A percentile compares a stretch with the other conserved stretches of the same genome.
These are phyloP conservation scores for Colletotrichum acutatum DNA, from an alignment of 2,329 filamentous ascomycete genomes.

Conservation along the genomic window DNA sequence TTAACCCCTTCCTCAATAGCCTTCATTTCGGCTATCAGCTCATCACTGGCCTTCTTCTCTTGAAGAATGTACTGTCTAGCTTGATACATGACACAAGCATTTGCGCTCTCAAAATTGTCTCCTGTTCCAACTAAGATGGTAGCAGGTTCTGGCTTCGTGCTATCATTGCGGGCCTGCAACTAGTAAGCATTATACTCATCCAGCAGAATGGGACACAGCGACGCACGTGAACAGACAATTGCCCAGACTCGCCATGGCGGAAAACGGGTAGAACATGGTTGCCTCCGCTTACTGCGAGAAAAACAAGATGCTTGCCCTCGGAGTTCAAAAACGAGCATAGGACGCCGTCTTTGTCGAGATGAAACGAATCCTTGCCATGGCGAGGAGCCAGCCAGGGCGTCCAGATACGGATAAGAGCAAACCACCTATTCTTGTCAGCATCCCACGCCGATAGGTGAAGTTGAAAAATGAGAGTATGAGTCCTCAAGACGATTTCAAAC, in stretches of 20 bases:
- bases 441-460: background rate
- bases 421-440: slow-evolving; percentile 68
- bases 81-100: slow-evolving; percentile 87
- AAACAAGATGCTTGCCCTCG: slow-evolving; percentile 78
- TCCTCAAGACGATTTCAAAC: background rate
- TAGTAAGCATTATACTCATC: slow-evolving; percentile 28
- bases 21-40: slow-evolving; percentile 58
- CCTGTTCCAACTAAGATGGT: slow-evolving; percentile 78
- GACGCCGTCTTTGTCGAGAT: slow-evolving; percentile 80
- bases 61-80: slow-evolving; percentile 73
- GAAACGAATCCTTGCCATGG: slow-evolving; percentile 76
- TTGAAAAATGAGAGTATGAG: too few relatives aligned
- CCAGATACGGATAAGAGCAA: slow-evolving; percentile 83
- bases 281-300: slow-evolving; percentile 82
- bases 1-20: slow-evolving; percentile 60
- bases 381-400: slow-evolving; percentile 89
- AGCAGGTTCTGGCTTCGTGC: slow-evolving; percentile 61
- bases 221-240: slow-evolving; percentile 74
- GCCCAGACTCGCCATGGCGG: slow-evolving; percentile 71
- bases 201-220: too few relatives aligned
- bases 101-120: slow-evolving; percentile 77
- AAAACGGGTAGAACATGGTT: slow-evolving; percentile 78
- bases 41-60: slow-evolving; percentile 53
- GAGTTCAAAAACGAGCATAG: slow-evolving; percentile 80
- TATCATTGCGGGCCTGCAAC: slow-evolving; percentile 73